Percentiles rank a stretch among this genome's conserved stretches.
These are phyloP conservation scores for Cyclostephanos invisitatus DNA, from an alignment of 108 stramenopile species.

Conservation along the genomic window DNA sequence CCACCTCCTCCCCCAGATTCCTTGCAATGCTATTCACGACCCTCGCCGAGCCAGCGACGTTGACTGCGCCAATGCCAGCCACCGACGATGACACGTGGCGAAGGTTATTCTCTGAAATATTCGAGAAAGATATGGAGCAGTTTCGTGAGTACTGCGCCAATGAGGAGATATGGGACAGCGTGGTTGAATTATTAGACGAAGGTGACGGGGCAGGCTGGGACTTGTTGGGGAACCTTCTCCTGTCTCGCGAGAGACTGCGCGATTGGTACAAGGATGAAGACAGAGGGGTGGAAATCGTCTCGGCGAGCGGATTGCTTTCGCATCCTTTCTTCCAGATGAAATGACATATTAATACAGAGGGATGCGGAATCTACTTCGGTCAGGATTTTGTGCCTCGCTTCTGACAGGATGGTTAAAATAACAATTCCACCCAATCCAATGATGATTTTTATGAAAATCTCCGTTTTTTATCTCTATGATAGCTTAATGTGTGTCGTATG, in stretches of 20 bases:
- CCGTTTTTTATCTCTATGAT: too few relatives aligned
- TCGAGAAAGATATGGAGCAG: slow-evolving; percentile 74
- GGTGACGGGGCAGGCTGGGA: slow-evolving; percentile 80
- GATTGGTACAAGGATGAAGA: slow-evolving; percentile 32
- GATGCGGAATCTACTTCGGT: too few relatives aligned
- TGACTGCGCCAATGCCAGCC: slow-evolving; percentile 60
- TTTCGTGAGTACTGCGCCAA: slow-evolving; percentile 82
- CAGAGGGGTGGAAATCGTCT: slow-evolving; percentile 43
- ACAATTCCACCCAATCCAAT: too few relatives aligned
- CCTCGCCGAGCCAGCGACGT: slow-evolving; percentile 62
- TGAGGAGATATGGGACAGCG: slow-evolving; percentile 74
- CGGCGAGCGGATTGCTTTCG: slow-evolving; percentile 54
- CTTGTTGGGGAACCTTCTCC: slow-evolving; percentile 61
- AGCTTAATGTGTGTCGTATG: too few relatives aligned
- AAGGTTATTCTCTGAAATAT: slow-evolving; percentile 75
- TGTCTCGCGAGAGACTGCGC: slow-evolving; percentile 69
- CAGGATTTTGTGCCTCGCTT: too few relatives aligned
- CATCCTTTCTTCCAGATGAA: slow-evolving; percentile 66
- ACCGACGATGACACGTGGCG: slow-evolving; percentile 86
- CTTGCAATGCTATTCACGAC: slow-evolving; percentile 68
- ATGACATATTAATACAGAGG: neutral
- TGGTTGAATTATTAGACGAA: slow-evolving; percentile 69
- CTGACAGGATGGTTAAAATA: too few relatives aligned
- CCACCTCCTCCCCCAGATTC: slow-evolving; percentile 19
- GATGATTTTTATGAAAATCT: too few relatives aligned